Conservation (phyloP, 192 early-diverging fungal species). For the Linnemannia exigua region DNA sequence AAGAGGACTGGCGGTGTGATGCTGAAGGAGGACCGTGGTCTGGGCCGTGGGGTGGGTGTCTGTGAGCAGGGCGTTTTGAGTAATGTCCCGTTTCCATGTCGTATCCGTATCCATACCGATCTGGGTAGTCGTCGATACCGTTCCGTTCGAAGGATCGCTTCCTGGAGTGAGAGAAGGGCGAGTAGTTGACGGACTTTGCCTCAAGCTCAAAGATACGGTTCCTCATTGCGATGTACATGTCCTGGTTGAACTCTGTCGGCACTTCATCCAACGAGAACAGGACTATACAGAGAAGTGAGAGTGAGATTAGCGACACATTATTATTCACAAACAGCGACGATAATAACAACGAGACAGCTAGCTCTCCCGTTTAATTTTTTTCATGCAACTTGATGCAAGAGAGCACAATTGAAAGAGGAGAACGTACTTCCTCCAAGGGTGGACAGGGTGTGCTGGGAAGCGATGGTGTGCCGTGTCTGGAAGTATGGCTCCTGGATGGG, state of each 20-base stretch:
- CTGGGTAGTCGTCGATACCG: slow-evolving; percentile 24
- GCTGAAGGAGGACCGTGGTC: not conserved
- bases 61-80: slow-evolving; percentile 20
- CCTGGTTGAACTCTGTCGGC: slow-evolving; percentile 36
- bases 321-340: too few relatives aligned
- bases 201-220: slow-evolving; percentile 52
- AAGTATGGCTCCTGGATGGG: slow-evolving; percentile 55
- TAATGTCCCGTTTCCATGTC: slow-evolving; percentile 12
- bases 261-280: slow-evolving; percentile 50
- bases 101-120: not conserved
- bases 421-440: slow-evolving; percentile 47
- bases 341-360: too few relatives aligned
- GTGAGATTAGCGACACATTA: not conserved
- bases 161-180: slow-evolving; percentile 30
- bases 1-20: slow-evolving; percentile 8
- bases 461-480: slow-evolving; percentile 45
- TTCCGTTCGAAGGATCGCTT: slow-evolving; percentile 36
- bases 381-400: not conserved
- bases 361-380: not conserved
- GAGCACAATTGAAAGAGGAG: not conserved
- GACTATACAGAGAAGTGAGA: slow-evolving; percentile 8
- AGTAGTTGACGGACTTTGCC: slow-evolving; percentile 41
- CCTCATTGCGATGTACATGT: slow-evolving; percentile 51
- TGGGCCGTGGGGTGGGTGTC: not conserved
- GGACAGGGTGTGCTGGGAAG: slow-evolving; percentile 55